Base-by-base conservation (phyloP, 306 rosid species). In the Cicer bijugum region DNA sequence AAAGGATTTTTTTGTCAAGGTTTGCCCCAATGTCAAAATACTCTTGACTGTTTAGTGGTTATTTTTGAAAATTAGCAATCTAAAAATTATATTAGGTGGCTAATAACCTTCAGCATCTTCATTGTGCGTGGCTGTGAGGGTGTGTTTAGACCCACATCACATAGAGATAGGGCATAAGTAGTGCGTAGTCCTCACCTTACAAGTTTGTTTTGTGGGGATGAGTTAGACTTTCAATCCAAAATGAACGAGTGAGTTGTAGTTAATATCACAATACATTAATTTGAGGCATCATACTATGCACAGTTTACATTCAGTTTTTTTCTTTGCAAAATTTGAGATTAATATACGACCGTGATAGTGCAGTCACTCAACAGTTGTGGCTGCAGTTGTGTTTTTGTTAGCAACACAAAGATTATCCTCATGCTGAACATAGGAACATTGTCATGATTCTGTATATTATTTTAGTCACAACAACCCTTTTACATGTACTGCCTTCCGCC, bases 371-470 rank as follows among this genome's bases (percentile, higher is more conserved):
- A n/a, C 66, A n/a, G 37, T 14, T 11, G 50, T 7, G 55, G 47
- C 51, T 61, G 38, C 58, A 60, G 53, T 69, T 50, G 68, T 57
- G 20, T 46, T 73, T 58, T 73, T 58, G 16, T 48, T 37, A 17
- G 58, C 19, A 44, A 19, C 28, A 37, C 50, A 74, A 12, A 73
- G 38, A 46, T 66, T 79, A 19, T 17, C 56, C 52, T 35, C 55
- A 12, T 48, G 67, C 79, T 15, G 66, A 75, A 67, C 33, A 69
- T 42, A 43, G 42, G 23, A 53, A 75, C 50, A 9, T 46, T 73
- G 39, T 47, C 70, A 14, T 4, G 64, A 1, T 23, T 46, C 62
- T 66, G 12, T 23, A 65, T 64, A 46, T 57, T 51, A 61, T 78
- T 60, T 47, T 78, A 50, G 76, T 69, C n/a, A 35, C 8, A 16